Base-by-base conservation (phyloP, 768 basidiomycete genomes). In the Boletus insuetus region DNA sequence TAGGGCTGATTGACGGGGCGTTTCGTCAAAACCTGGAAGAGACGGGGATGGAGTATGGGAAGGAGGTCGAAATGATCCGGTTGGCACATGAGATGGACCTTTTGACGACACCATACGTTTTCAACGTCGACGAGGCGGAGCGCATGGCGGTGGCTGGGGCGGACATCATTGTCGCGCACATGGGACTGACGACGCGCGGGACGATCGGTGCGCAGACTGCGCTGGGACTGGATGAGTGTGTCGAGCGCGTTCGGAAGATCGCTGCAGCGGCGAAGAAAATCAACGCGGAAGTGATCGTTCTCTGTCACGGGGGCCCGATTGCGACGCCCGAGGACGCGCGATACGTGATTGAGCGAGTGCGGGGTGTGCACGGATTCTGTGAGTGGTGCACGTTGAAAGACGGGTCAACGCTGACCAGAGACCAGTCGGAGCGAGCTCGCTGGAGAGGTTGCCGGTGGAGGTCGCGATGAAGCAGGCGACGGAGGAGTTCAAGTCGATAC, bases 11-110 rank as follows among this genome's bases (percentile, higher is more conserved):
- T 20, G 67, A 70, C 40, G 62, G 67, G 3, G 61, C 53, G 46
- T 71, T 69, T 45, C 61, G 69, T 16, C 68, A 59, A 34, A 64
- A 69, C 51, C 51, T 67, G 26, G 69, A 69, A 57, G 69, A 70
- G 46, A 68, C 66, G 13, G 61, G 62, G 2, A 69, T 69, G 68
- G 63, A 59, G 11, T 69, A 71, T 19, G 69, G 55, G 13, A 65
- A 58, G 34, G 69, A 71, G 39, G 69, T 70, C 11, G 69, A 68
- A 16, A 70, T 70, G 67, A 66, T 68, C 43, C 57, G 64, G 22
- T 35, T 59, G 37, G 67, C 64, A 22, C 64, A 60, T 34, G 54
- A 58, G 32, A 49, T 64, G 48, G 65, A 60, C 22, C 58, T 69
- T 3, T 51, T 67, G 48, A 69, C 67, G 29, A 53, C 69, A 6